phyloP scores from a whole-genome alignment of 2,329 filamentous ascomycete genomes.

The Botryotinia narcissicola region DNA sequence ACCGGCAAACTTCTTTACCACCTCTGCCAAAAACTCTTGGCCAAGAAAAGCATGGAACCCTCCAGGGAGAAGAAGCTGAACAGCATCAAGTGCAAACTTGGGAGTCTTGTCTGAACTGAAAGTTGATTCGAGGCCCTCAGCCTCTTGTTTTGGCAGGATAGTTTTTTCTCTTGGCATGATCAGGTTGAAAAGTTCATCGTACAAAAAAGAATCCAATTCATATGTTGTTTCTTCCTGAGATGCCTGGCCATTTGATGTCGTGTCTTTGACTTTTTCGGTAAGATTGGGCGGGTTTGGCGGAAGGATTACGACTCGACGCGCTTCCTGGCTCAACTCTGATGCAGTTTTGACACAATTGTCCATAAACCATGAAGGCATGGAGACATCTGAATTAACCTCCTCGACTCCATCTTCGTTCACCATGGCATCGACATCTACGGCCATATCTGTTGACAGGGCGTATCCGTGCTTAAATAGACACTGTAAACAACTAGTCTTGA shows the following conservation, averaged over 20 bases:
- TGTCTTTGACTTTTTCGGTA: not conserved
- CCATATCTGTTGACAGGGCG: not conserved
- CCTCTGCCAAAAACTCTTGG: not conserved
- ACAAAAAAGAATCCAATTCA: not conserved
- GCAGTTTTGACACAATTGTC: not conserved
- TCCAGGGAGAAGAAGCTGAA: not conserved
- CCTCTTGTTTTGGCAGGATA: not conserved
- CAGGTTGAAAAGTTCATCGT: not conserved
- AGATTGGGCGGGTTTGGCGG: not conserved
- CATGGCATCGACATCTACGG: not conserved
- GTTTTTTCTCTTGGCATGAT: not conserved
- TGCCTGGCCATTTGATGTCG: not conserved
- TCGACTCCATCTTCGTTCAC: not conserved
- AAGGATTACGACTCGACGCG: not conserved
- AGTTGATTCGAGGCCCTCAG: not conserved
- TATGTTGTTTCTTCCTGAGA: not conserved
- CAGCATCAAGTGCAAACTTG: not conserved
- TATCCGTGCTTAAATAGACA: not conserved
- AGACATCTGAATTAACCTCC: not conserved
- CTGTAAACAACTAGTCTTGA: not conserved
- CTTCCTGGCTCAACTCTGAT: not conserved
- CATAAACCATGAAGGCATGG: not conserved
- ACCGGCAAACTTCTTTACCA: not conserved
- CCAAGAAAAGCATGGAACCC: not conserved
- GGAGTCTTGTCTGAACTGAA: not conserved